Evolutionary conservation across 1,284 basidiomycete genomes (phyloP).

Genomic region (Malassezia dermatis): DNA sequence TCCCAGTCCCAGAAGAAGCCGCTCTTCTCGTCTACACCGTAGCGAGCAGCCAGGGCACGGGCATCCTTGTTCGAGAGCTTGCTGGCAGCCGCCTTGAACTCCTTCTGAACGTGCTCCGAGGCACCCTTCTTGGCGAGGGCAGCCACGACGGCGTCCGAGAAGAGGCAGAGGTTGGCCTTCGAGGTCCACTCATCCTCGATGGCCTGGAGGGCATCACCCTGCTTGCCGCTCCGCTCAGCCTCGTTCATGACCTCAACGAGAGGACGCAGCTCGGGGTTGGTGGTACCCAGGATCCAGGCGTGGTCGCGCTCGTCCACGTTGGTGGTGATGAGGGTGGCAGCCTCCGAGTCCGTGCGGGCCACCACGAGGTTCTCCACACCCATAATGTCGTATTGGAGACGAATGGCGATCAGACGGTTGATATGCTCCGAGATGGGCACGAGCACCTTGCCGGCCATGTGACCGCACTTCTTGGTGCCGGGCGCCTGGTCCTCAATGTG

Average conservation of each 20-base stretch:
- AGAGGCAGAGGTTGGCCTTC: slow-evolving; percentile 67
- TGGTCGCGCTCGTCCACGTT: slow-evolving; percentile 97
- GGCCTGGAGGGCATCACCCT: slow-evolving; percentile 67
- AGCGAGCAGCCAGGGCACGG: slow-evolving; percentile 64
- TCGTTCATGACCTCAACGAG: slow-evolving; percentile 72
- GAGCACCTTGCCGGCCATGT: slow-evolving; percentile 65
- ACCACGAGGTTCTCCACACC: slow-evolving; percentile 66
- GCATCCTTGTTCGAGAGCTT: slow-evolving; percentile 63
- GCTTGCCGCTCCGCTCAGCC: slow-evolving; percentile 70
- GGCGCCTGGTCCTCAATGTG: slow-evolving; percentile 87
- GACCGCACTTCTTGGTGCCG: slow-evolving; percentile 60
- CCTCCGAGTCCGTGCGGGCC: slow-evolving; percentile 69
- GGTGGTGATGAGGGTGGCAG: slow-evolving; percentile 87
- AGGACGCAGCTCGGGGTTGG: slow-evolving; percentile 61
- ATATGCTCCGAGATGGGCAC: slow-evolving; percentile 65
- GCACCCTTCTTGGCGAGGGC: slow-evolving; percentile 60
- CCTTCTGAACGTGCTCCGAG: slow-evolving; percentile 56
- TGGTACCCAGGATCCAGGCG: slow-evolving; percentile 84
- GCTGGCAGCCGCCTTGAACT: slow-evolving; percentile 58
- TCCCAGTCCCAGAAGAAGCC: slow-evolving; percentile 77
- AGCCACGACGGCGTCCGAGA: slow-evolving; percentile 62
- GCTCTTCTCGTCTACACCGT: slow-evolving; percentile 57
- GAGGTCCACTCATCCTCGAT: slow-evolving; percentile 78
- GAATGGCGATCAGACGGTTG: slow-evolving; percentile 66
- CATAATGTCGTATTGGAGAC: slow-evolving; percentile 70